Base-by-base conservation (phyloP, 2,329 filamentous ascomycete genomes). In the Colletotrichum lentis region DNA sequence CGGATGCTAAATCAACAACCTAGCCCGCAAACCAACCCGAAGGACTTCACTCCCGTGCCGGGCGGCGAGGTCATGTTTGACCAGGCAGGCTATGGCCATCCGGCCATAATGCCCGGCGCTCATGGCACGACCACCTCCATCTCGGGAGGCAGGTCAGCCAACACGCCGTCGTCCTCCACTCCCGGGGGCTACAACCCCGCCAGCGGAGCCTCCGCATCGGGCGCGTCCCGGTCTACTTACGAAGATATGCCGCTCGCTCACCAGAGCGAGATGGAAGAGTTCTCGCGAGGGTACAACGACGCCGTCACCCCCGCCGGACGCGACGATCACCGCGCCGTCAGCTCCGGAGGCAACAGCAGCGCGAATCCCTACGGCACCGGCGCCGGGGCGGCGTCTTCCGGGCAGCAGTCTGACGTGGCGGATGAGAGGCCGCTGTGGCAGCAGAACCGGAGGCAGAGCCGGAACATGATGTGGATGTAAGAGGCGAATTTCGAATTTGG, bases 381-480 rank as follows among this genome's bases (percentile, higher is more conserved):
- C 55, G 49, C 49, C 31, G 55, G 59, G 35, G 55, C 47, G 35
- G 55, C 47, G n/a, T 20, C n/a, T n/a, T 47, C 39, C 5, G 69
- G 54, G 3, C 57, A 60, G 1, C n/a, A 67, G 64, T 68, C 58
- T 1, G 58, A 64, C 39, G 63, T 54, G 3, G 37, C 59, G 24
- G 77, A 76, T 2, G 75, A 79, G 27, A 75, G 82, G 49, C 83
- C 83, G 5, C 75, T 86, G 44, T 86, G 84, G 84, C 84, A 86
- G 75, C 84, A 86, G 76, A 85, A 85, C 59, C 77, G 84, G 64
- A 79, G 80, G 62, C 81, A 81, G 69, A 79, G 78, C 70, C 78
- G 84, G 59, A 86, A 82, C 73, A 67, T 83, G 70, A 81, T 81
- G 77, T 83, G 82, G 82, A 77, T 82, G 76, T 83, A 73, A 79